Conservation (phyloP, 257 asterid species). For the Primulina tabacum region DNA sequence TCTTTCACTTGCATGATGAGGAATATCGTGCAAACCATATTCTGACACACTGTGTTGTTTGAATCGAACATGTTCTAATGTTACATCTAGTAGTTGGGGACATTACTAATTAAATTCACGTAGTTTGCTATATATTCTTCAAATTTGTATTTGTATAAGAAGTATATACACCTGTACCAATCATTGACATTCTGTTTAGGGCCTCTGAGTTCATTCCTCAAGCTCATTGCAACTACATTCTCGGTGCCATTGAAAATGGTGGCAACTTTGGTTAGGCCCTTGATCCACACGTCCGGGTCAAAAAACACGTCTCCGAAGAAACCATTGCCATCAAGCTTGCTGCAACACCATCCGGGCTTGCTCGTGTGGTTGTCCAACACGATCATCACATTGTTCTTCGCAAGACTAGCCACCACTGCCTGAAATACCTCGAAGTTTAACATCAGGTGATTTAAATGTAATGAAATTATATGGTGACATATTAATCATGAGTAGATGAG, state of each 20-base stretch:
- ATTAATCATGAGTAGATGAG: too few relatives aligned
- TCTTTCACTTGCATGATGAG: not conserved
- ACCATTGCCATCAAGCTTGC: conserved; percentile 77
- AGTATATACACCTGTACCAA: conserved; percentile 65
- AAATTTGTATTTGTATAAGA: too few relatives aligned
- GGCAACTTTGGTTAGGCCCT: conserved; percentile 76
- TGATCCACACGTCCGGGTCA: conserved; percentile 70
- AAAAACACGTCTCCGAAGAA: conserved; percentile 84
- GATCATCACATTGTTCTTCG: conserved; percentile 69
- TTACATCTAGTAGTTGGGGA: not conserved
- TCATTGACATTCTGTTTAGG: conserved; percentile 64
- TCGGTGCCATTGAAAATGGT: conserved; percentile 47
- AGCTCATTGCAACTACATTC: conserved; percentile 82
- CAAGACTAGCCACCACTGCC: conserved; percentile 90
- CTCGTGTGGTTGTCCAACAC: conserved; percentile 85
- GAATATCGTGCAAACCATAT: not conserved
- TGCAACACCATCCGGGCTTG: conserved; percentile 97
- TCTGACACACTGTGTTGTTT: not conserved
- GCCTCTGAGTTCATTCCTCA: conserved; percentile 89
- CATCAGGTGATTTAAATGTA: not conserved
- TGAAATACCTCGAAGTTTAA: conserved; percentile 21
- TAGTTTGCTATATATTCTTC: not conserved
- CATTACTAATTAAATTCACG: not conserved
- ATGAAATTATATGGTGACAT: too few relatives aligned
- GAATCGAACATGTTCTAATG: not conserved